Evolutionary conservation across 2,329 filamentous ascomycete genomes (phyloP).

Genomic region (Mariannaea elegans): DNA sequence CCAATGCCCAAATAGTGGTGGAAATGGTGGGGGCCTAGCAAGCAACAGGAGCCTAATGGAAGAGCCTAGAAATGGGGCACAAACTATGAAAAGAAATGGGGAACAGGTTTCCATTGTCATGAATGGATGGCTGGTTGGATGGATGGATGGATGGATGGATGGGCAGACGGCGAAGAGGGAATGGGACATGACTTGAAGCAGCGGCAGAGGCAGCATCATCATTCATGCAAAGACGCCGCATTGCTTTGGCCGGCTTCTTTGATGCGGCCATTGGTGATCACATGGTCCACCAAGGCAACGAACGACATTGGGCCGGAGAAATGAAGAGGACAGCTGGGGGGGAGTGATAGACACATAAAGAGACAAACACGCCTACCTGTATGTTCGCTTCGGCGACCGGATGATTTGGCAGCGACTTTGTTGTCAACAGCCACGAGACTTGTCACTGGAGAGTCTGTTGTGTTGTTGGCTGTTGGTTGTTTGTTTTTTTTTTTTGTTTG

Average conservation of each 20-base stretch:
- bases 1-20: constrained; percentile 30
- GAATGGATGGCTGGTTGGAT: not conserved
- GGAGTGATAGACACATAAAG: not conserved
- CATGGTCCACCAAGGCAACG: constrained; percentile 31
- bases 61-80: constrained; percentile 29
- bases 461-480: constrained; percentile 19
- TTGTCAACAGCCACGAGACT: constrained; percentile 4
- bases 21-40: constrained; percentile 19
- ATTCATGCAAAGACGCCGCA: constrained; percentile 34
- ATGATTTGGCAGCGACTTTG: not conserved
- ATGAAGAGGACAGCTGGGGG: not conserved
- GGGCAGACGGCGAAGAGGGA: not conserved
- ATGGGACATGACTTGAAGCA: constrained; percentile 1
- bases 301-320: not conserved
- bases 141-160: constrained; percentile 6
- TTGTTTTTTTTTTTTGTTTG: constrained; percentile 22
- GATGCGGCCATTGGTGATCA: constrained; percentile 33
- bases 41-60: constrained; percentile 31
- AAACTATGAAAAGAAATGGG: not conserved
- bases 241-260: constrained; percentile 31
- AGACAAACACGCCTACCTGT: constrained; percentile 1
- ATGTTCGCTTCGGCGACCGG: not conserved
- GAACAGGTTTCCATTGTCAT: constrained; percentile 12
- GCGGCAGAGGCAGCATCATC: constrained; percentile 23
- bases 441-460: constrained; percentile 6